These are phyloP conservation scores for Anthracocystis walkeri DNA, from an alignment of 1,284 basidiomycete species.

Conservation along the genomic window DNA sequence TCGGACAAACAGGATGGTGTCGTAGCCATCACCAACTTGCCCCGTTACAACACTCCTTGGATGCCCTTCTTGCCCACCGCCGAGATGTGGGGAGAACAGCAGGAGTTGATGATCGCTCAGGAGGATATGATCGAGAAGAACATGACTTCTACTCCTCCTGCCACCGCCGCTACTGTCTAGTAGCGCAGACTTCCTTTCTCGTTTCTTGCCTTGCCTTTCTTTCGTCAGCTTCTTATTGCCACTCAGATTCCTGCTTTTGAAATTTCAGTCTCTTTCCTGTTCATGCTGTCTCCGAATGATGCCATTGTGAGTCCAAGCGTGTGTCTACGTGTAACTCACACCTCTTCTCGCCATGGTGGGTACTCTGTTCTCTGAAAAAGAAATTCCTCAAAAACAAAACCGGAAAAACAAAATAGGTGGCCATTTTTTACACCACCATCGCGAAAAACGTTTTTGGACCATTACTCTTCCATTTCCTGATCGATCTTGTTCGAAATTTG, in stretches of 20 bases:
- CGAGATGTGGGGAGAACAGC: conserved; percentile 46
- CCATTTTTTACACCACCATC: conserved; percentile 16
- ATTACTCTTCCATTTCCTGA: conserved; percentile 14
- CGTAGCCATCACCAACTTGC: conserved; percentile 36
- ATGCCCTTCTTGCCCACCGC: conserved; percentile 49
- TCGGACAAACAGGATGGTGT: conserved; percentile 18
- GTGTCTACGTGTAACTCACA: too few species aligned
- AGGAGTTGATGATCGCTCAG: conserved; percentile 39
- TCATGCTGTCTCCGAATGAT: too few species aligned
- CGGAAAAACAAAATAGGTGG: too few species aligned
- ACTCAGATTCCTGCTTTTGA: too few species aligned
- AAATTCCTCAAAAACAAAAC: background rate
- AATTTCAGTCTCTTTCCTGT: too few species aligned
- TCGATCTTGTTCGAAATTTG: conserved; percentile 19
- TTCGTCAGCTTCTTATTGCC: background rate
- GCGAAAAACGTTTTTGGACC: conserved; percentile 4
- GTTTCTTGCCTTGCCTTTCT: background rate
- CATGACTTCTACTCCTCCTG: conserved; percentile 21
- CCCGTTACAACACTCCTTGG: conserved; percentile 43
- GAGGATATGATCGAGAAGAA: conserved; percentile 35
- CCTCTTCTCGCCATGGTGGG: too few species aligned
- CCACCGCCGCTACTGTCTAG: background rate
- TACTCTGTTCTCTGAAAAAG: too few species aligned
- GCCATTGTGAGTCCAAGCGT: too few species aligned
- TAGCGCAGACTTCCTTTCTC: background rate